Evolutionary conservation across 192 early-diverging fungal species (phyloP).

Genomic region (Spizellomyces sp.): DNA sequence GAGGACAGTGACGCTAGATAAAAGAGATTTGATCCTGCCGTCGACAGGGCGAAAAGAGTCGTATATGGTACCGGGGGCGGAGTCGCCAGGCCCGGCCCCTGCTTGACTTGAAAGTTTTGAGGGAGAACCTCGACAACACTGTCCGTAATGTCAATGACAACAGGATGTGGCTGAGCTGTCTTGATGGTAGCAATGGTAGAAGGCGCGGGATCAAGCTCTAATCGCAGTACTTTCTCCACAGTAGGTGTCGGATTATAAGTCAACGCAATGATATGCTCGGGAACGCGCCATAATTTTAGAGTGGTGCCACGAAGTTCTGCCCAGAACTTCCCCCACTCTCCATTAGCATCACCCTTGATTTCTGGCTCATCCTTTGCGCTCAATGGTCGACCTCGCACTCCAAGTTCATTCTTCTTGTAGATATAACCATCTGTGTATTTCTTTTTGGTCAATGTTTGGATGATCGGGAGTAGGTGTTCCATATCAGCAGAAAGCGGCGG

Average conservation of each 20-base stretch:
- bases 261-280: conserved; percentile 40
- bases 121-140: conserved; percentile 34
- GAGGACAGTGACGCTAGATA: conserved; percentile 39
- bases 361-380: conserved; percentile 7
- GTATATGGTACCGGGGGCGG: conserved; percentile 50
- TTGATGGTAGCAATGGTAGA: conserved; percentile 45
- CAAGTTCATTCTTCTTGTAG: conserved; percentile 45
- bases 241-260: conserved; percentile 24
- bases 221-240: conserved; percentile 32
- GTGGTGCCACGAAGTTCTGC: conserved; percentile 46
- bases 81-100: conserved; percentile 6
- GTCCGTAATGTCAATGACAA: conserved; percentile 42
- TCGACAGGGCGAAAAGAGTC: conserved; percentile 40
- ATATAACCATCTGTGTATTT: conserved; percentile 45
- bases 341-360: conserved; percentile 11
- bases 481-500: background rate
- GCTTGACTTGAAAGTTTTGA: conserved; percentile 21
- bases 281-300: conserved; percentile 44
- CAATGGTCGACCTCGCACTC: conserved; percentile 29
- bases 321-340: conserved; percentile 48
- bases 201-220: conserved; percentile 41
- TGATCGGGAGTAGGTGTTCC: background rate
- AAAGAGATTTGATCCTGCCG: conserved; percentile 45
- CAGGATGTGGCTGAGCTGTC: conserved; percentile 15
- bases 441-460: conserved; percentile 35